Percentiles rank a stretch among this genome's conserved stretches.
phyloP scores from a whole-genome alignment of 176 grass and related monocot species.

The Melocanna baccifera region DNA sequence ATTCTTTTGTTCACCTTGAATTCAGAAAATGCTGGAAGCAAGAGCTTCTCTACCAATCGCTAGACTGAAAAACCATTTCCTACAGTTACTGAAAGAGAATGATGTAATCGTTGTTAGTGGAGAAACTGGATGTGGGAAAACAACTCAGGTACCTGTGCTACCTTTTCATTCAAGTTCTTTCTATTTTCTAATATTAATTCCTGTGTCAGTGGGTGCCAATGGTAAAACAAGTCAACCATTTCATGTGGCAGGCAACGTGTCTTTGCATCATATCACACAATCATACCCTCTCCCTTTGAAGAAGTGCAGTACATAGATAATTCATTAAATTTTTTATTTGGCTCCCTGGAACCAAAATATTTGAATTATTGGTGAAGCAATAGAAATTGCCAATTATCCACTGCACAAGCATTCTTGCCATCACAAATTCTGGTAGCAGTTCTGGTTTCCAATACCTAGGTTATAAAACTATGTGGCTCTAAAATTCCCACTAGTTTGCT shows the following conservation, averaged over 20 bases:
- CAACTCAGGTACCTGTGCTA: constrained; percentile 70
- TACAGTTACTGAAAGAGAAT: constrained; percentile 71
- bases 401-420: background rate
- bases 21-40: constrained; percentile 89
- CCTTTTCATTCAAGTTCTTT: constrained; percentile 16
- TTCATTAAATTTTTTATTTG: constrained; percentile 12
- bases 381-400: background rate
- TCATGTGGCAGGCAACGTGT: background rate
- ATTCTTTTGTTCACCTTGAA: constrained; percentile 36
- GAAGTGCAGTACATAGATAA: background rate
- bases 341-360: background rate
- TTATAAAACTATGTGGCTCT: background rate
- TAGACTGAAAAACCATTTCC: constrained; percentile 63
- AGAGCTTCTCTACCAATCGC: constrained; percentile 88
- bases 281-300: background rate
- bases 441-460: constrained; percentile 1
- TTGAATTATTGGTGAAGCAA: constrained; percentile 11
- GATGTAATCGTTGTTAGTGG: constrained; percentile 92
- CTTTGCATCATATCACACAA: constrained; percentile 10
- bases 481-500: background rate
- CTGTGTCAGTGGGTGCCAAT: background rate
- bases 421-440: background rate
- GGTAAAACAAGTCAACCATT: constrained; percentile 14
- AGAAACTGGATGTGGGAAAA: constrained; percentile 98
- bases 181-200: background rate